phyloP scores from a whole-genome alignment of 768 basidiomycete species.

The Naematelia aurantialba region DNA sequence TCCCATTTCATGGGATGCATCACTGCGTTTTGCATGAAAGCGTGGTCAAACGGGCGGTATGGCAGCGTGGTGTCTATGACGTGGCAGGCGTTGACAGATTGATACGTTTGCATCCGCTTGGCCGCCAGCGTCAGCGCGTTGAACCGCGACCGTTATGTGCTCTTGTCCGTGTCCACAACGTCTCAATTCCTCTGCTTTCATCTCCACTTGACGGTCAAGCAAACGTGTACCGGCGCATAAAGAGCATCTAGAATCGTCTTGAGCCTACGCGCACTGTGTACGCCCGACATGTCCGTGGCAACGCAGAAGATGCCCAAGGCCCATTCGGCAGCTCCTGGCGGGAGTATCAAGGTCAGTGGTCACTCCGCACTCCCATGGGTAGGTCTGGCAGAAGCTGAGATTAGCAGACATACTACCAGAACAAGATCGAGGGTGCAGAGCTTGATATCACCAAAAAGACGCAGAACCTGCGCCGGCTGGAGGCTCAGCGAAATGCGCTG shows the following conservation, averaged over 20 bases:
- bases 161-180: not conserved
- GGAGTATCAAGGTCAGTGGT: constrained; percentile 38
- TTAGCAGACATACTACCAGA: constrained; percentile 80
- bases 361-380: not conserved
- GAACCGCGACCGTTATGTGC: not conserved
- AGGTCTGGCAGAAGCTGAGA: not conserved
- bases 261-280: not conserved
- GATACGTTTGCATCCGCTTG: not conserved
- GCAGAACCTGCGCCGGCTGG: constrained; percentile 88
- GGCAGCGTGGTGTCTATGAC: not conserved
- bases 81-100: not conserved
- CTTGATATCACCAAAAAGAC: constrained; percentile 92
- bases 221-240: too few species aligned
- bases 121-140: not conserved
- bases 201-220: too few species aligned
- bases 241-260: too few species aligned
- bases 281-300: constrained; percentile 26
- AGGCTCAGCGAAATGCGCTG: constrained; percentile 94
- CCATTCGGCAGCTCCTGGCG: constrained; percentile 15
- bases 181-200: too few species aligned
- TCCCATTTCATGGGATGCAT: too few species aligned
- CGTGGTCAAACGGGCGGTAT: not conserved
- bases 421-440: constrained; percentile 91
- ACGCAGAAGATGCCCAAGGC: constrained; percentile 33
- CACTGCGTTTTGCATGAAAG: too few species aligned